phyloP scores from a whole-genome alignment of 1,139 yeast genomes.

The Lodderomyces margitis region DNA sequence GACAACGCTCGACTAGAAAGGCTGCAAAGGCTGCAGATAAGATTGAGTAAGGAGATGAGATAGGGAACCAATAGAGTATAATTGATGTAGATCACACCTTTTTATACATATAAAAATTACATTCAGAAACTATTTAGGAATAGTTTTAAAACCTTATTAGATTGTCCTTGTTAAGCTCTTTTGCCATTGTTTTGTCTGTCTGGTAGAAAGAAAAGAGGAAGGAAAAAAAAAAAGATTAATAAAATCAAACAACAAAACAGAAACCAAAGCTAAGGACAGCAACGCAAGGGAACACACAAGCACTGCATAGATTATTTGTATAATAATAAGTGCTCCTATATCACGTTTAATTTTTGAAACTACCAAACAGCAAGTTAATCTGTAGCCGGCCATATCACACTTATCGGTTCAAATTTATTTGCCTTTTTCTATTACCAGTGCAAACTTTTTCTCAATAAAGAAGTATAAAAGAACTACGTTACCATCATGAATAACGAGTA shows the following conservation, averaged over 20 bases:
- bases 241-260: neutral
- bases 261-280: neutral
- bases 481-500: constrained; percentile 72
- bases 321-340: neutral
- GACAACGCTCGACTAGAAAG: constrained; percentile 21
- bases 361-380: neutral
- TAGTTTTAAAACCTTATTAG: too few species aligned
- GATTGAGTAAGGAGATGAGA: constrained; percentile 21
- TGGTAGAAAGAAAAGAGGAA: too few species aligned
- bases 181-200: too few species aligned
- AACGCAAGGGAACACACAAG: neutral
- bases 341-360: neutral
- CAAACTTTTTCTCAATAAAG: too few species aligned
- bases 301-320: neutral
- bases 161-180: too few species aligned
- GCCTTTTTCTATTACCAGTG: too few species aligned
- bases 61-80: too few species aligned
- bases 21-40: constrained; percentile 25
- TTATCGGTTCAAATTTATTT: too few species aligned
- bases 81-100: neutral
- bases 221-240: neutral
- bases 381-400: too few species aligned
- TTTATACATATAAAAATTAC: too few species aligned
- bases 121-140: too few species aligned
- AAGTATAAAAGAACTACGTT: neutral